These are phyloP conservation scores for Solanum pennellii DNA, from an alignment of 257 asterid genomes.

Conservation along the genomic window DNA sequence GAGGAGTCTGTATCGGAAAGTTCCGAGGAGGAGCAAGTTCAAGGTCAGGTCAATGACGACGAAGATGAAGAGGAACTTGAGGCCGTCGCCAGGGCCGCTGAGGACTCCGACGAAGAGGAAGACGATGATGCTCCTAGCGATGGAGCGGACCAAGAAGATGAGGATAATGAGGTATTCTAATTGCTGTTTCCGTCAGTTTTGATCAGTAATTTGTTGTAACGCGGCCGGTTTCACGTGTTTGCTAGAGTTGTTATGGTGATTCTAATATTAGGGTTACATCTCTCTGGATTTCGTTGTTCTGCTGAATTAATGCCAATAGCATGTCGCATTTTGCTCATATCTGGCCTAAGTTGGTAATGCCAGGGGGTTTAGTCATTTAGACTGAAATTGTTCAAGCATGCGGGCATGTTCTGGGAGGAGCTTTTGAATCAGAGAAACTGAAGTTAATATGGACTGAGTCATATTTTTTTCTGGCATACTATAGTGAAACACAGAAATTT, in stretches of 20 bases:
- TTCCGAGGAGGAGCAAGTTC: slow-evolving; percentile 27
- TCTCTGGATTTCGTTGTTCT: not conserved
- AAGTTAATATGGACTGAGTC: not conserved
- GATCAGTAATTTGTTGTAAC: not conserved
- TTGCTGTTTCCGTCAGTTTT: not conserved
- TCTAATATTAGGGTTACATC: not conserved
- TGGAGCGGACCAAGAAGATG: slow-evolving; percentile 31
- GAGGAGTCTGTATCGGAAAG: slow-evolving; percentile 22
- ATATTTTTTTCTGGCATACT: not conserved
- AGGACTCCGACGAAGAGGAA: slow-evolving; percentile 50
- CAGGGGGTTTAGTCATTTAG: not conserved
- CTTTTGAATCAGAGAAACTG: not conserved
- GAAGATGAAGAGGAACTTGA: slow-evolving; percentile 92
- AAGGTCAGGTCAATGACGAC: slow-evolving; percentile 51
- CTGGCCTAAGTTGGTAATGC: not conserved
- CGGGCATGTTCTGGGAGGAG: not conserved
- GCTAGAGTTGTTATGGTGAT: not conserved
- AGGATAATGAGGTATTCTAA: slow-evolving; percentile 57
- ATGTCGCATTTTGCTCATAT: not conserved
- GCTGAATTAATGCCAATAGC: not conserved
- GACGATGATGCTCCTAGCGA: slow-evolving; percentile 29
- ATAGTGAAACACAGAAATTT: not conserved
- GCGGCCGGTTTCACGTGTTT: not conserved
- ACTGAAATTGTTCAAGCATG: not conserved
- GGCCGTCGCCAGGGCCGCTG: slow-evolving; percentile 82